Base-by-base conservation (phyloP, 108 stramenopile species). In the Mediolabrus comicus region DNA sequence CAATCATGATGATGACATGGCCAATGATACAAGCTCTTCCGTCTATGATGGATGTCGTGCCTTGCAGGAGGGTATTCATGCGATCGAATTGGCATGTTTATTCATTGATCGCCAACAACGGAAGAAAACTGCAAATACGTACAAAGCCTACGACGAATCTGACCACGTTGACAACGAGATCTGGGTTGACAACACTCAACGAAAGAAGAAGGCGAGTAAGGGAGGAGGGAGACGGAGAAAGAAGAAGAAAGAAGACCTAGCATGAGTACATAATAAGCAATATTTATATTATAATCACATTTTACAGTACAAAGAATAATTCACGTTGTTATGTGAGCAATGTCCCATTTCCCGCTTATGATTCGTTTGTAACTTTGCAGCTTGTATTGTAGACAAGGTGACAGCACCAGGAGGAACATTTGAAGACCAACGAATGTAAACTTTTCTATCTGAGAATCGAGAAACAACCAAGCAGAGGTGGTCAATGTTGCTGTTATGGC, bases 321-420 rank as follows among this genome's bases (percentile, higher is more conserved):
- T 39, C 3, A 36, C 19, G 22, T 35, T 56, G 5, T 35, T 38
- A 27, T 11, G 25, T 83, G 82, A 16, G 78, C 80, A 26, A 85
- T 75, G 65, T 91, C 91, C 91, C 91, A 92, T 10, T 87, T 86
- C 29, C 91, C 91, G 14, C 46, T 52, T 2, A 91, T 73, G 0
- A 52, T 59, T 24, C 72, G 53, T 34, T 87, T 91, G 33, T 71
- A 43, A 24, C 54, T 60, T 59, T 87, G 87, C 11, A 87, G 60
- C 25, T 56, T 19, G 60, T 59, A 83, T 22, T 73, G 80, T 67
- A 85, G 71, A 24, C 53, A 39, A 12, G 89, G 89, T 11, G 82
- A 78, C 16, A 90, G 19, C 0, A 80, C 46, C 17, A 78, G 66
- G 10, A 87, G 5, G 9, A 66, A 32, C 16, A 56, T 16, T 49